Evolutionary conservation across 495 filamentous ascomycete species (phyloP), one percentile per base, ranked within the genome.

Genomic region (Hypomontagnella monticulosa): DNA sequence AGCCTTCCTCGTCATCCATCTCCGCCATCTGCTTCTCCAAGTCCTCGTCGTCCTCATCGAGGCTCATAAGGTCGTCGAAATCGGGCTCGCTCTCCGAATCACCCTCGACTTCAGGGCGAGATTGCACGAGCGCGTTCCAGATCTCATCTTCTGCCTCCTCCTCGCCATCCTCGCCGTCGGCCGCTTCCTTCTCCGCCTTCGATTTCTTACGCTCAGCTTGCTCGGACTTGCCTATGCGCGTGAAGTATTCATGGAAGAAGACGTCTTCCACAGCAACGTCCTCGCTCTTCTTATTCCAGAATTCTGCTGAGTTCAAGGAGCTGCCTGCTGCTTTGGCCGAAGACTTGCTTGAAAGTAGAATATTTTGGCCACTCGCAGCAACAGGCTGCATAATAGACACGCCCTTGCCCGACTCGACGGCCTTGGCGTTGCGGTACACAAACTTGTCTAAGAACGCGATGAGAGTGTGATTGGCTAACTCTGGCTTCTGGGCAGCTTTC

Each of bases 221-320:
- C 27, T 77, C 80, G 51, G 83, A 84, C 74, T 91, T 94, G 42
- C 89, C 90, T 40, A 93, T 77, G 51, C 89, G 85, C 61, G 84
- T 87, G 75, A 99, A 98, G 85, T 98, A 99, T 57, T 90, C 87
- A 77, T 99, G 95, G 85, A 99, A 99, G 86, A 99, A 99, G 41
- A 91, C 92, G 69, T 99, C 96, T 70, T 99, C 93, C 0, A 88
- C 91, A 0, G 88, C 86, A 8, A 99, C 88, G 40, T 98, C 89
- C 47, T 90, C 88, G n/a, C 85, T 81, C 74, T 90, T 92, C 84
- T 91, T 89, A 68, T 88, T 89, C 93, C 93, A 97, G 84, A 99
- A 99, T 12, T 85, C 83, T 57, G 96, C 91, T 2, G 89, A 88
- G 78, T 98, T 99, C 74, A 97, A 83, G 0, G 69, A 65, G 83